phyloP scores from a whole-genome alignment of 2,329 filamentous ascomycete species.

The Stemphylium beticola region DNA sequence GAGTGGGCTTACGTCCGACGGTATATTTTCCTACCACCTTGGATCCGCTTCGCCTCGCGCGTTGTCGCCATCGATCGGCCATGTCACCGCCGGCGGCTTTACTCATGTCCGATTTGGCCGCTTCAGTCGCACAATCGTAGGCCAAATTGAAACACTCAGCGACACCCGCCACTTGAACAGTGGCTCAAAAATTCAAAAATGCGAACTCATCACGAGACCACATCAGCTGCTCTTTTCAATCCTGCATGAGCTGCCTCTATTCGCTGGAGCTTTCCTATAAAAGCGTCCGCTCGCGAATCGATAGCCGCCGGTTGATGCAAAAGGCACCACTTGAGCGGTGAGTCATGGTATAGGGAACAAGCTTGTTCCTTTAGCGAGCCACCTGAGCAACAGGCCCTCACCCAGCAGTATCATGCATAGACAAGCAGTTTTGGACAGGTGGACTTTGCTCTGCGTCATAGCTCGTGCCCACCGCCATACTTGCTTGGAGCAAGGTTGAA shows the following conservation, averaged over 20 bases:
- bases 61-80: slow-evolving; percentile 12
- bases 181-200: neutral
- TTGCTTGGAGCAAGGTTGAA: slow-evolving; percentile 20
- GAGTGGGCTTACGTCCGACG: slow-evolving; percentile 12
- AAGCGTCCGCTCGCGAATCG: slow-evolving; percentile 1
- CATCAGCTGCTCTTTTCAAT: slow-evolving; percentile 5
- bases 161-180: slow-evolving; percentile 5
- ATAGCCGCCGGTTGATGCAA: slow-evolving; percentile 3
- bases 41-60: slow-evolving; percentile 12
- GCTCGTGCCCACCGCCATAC: slow-evolving; percentile 15
- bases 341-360: slow-evolving; percentile 28
- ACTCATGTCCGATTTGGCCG: slow-evolving; percentile 11
- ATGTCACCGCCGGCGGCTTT: slow-evolving; percentile 15
- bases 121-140: slow-evolving; percentile 1
- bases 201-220: slow-evolving; percentile 7
- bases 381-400: slow-evolving; percentile 20
- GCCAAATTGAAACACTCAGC: slow-evolving; percentile 11
- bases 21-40: slow-evolving; percentile 9
- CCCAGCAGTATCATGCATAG: slow-evolving; percentile 24
- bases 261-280: slow-evolving; percentile 1
- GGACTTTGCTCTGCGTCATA: slow-evolving; percentile 29
- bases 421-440: slow-evolving; percentile 25
- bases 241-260: neutral
- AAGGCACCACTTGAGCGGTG: slow-evolving; percentile 16
- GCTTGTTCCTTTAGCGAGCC: slow-evolving; percentile 26